Evolutionary conservation across 2,329 filamentous ascomycete species (phyloP), one percentile per base, ranked within the genome.

Genomic region (Hysterium pulicare): DNA sequence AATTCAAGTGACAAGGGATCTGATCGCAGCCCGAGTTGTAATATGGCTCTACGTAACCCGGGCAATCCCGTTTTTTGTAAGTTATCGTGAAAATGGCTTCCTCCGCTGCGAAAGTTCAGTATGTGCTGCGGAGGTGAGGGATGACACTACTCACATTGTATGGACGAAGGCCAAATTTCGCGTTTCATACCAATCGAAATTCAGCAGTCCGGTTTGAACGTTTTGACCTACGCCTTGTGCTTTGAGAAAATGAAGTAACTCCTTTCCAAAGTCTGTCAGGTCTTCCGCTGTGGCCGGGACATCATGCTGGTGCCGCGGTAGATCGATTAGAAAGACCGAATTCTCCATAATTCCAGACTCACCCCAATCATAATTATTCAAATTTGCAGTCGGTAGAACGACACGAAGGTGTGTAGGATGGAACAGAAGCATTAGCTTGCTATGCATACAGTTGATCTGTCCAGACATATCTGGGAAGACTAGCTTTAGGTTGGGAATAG

Each of bases 401-500:
- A 98, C 75, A 5, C 93, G 81, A 13, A 96, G 67, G 61, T 90
- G 83, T 1, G 70, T 69, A 0, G 78, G 70, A 54, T 89, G 87
- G 55, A 90, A 91, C n/a, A 97, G 75, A 1, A 97, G 69, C 77
- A 95, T 90, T 33, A 97, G 73, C 62, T 98, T 97, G 38, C 89
- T 95, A 66, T 97, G 93, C 90, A 97, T 95, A 55, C 77, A 83
- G 19, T 83, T 84, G 5, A 81, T 69, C 35, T 79, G 73, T 2
- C 81, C 79, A 31, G 81, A 73, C 87, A 96, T 91, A 2, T 78
- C 77, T 13, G 91, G 91, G 59, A 97, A 95, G 61, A 87, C 90
- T 42, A 83, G 54, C 16, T 79, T 79, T 42, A 94, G 74, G 38
- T 77, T 75, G 9, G 61, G 59, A 51, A 78, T 69, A 8, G 63